phyloP scores from a whole-genome alignment of 345 rosid genomes.

The Gossypium turneri region DNA sequence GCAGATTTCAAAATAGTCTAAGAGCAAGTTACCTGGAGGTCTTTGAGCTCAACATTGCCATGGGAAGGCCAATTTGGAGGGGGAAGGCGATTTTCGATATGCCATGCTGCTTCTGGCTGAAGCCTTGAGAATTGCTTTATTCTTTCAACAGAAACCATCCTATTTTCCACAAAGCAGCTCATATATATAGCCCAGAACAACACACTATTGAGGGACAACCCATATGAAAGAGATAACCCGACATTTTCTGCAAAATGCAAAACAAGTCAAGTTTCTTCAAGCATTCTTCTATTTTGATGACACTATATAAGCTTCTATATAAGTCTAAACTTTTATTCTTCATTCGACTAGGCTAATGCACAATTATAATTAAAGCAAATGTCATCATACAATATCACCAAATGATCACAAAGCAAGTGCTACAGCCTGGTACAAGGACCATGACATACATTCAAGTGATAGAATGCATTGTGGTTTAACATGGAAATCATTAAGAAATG shows the following conservation, averaged over 20 bases:
- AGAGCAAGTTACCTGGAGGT: conserved; percentile 59
- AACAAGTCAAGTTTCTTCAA: conserved; percentile 6
- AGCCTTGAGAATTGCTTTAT: conserved; percentile 79
- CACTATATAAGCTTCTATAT: not conserved
- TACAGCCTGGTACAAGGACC: not conserved
- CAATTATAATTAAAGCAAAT: not conserved
- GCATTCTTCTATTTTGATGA: not conserved
- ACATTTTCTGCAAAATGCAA: conserved; percentile 56
- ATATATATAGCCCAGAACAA: conserved; percentile 74
- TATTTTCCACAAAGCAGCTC: conserved; percentile 90
- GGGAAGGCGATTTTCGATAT: conserved; percentile 48
- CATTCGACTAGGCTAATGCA: conserved; percentile 4
- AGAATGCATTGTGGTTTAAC: not conserved
- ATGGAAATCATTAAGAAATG: not conserved
- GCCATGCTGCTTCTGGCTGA: conserved; percentile 77
- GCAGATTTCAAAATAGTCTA: not conserved
- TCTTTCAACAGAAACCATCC: conserved; percentile 94
- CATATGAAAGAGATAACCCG: conserved; percentile 89
- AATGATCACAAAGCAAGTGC: not conserved
- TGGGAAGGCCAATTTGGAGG: conserved; percentile 73
- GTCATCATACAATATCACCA: not conserved
- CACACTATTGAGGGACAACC: conserved; percentile 77
- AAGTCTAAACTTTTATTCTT: not conserved
- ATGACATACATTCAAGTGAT: not conserved
- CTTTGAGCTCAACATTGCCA: conserved; percentile 68